phyloP scores from a whole-genome alignment of 2,329 filamentous ascomycete genomes.

The Colletotrichum sidae region DNA sequence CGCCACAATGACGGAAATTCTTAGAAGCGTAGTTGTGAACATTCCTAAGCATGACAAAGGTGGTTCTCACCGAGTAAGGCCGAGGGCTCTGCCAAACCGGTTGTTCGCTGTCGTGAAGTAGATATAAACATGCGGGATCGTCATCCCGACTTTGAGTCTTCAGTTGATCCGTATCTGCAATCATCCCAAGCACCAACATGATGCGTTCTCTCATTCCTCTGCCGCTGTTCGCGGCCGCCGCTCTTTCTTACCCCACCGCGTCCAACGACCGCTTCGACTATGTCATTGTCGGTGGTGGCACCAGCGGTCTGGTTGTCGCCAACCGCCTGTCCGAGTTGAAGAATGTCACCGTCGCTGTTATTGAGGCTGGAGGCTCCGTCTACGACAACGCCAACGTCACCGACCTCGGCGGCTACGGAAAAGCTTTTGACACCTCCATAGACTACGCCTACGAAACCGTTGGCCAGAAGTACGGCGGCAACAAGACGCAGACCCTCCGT shows the following conservation, averaged over 20 bases:
- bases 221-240: neutral
- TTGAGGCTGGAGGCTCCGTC: conserved; percentile 52
- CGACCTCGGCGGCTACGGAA: conserved; percentile 42
- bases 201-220: no score
- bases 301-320: conserved; percentile 50
- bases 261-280: conserved; percentile 45
- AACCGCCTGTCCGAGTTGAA: conserved; percentile 50
- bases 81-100: no score
- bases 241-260: conserved; percentile 3
- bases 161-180: no score
- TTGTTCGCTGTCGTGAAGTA: no score
- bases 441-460: conserved; percentile 50
- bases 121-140: no score
- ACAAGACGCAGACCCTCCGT: conserved; percentile 47
- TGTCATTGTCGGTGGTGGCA: conserved; percentile 52
- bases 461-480: conserved; percentile 45
- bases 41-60: no score
- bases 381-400: conserved; percentile 49
- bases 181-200: no score
- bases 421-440: conserved; percentile 43
- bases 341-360: conserved; percentile 47
- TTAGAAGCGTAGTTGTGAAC: no score
- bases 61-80: no score
- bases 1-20: no score
- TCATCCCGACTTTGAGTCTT: no score